phyloP scores from a whole-genome alignment of 1,139 yeast genomes.

The Nakaseomyces uthaithaninus region DNA sequence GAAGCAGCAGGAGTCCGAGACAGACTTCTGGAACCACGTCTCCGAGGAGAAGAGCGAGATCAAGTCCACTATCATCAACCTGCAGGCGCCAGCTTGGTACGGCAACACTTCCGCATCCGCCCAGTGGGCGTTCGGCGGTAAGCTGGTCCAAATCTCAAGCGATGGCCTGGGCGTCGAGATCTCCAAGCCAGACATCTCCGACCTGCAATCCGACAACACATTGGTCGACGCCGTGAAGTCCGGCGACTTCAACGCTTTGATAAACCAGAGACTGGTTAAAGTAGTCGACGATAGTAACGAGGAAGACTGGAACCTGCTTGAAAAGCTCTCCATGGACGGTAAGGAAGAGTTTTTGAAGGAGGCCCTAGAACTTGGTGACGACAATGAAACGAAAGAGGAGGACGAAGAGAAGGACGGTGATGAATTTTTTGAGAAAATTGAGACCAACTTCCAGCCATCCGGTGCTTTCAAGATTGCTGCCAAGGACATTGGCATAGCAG shows the following conservation, averaged over 20 bases:
- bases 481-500: constrained; percentile 29
- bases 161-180: constrained; percentile 42
- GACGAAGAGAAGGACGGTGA: constrained; percentile 28
- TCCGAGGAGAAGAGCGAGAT: constrained; percentile 41
- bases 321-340: constrained; percentile 47
- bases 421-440: constrained; percentile 33
- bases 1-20: constrained; percentile 39
- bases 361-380: constrained; percentile 33
- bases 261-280: constrained; percentile 43
- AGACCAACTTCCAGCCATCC: constrained; percentile 33
- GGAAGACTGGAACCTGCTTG: constrained; percentile 72
- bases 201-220: constrained; percentile 36
- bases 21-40: constrained; percentile 81
- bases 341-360: constrained; percentile 36
- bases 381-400: constrained; percentile 26
- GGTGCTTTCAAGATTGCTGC: constrained; percentile 27
- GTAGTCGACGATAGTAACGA: constrained; percentile 42
- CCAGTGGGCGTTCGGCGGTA: constrained; percentile 88
- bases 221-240: constrained; percentile 53
- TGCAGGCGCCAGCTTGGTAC: constrained; percentile 88
- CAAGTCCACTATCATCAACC: constrained; percentile 34
- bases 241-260: constrained; percentile 47
- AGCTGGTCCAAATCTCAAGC: constrained; percentile 53
- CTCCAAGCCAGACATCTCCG: constrained; percentile 39
- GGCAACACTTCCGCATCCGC: constrained; percentile 64